Evolutionary conservation across 306 rosid genomes (phyloP), one percentile per base, ranked within the genome.

Genomic region (Hippophae rhamnoides): DNA sequence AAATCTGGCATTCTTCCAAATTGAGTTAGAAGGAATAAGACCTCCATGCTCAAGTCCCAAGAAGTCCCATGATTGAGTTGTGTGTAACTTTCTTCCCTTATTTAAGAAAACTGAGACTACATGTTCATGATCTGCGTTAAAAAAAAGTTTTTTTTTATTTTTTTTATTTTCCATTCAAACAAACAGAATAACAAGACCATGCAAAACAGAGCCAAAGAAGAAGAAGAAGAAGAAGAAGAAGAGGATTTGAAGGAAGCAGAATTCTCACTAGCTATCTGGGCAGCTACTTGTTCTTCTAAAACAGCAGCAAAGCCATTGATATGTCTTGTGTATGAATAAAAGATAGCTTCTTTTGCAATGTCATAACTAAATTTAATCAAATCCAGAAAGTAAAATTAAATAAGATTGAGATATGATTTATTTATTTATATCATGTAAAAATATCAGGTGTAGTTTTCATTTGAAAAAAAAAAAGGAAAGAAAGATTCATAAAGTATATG

Each of bases 241-340:
- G 31, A 67, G 9, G 42, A 12, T 55, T 56, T 10, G 62, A 23
- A 38, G 49, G n/a, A 49, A 6, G 0, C 0, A 61, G 31, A 11
- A 58, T 27, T 57, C 76, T 54, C 8, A 87, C 97, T 78, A 3
- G 86, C 72, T 13, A 90, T 79, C 69, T 83, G 60, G 44, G 68
- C 69, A 43, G 96, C 96, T 18, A 85, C 83, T 53, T 79, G 68
- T 57, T 87, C 94, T 56, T 87, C 96, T 43, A 90, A 62, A 43
- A 38, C 79, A 26, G 97, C 97, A 55, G 97, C 96, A 68, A 90
- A 90, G 10, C 97, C 97, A 78, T 90, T 90, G 74, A 90, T 90
- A 53, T 90, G 95, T 61, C 65, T 83, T 53, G 97, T 85, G 67
- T 90, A 87, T 11, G 97, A 90, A 79, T 90, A 90, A 69, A 85